Conservation (phyloP, 306 rosid genomes). For the Castanea mollissima region DNA sequence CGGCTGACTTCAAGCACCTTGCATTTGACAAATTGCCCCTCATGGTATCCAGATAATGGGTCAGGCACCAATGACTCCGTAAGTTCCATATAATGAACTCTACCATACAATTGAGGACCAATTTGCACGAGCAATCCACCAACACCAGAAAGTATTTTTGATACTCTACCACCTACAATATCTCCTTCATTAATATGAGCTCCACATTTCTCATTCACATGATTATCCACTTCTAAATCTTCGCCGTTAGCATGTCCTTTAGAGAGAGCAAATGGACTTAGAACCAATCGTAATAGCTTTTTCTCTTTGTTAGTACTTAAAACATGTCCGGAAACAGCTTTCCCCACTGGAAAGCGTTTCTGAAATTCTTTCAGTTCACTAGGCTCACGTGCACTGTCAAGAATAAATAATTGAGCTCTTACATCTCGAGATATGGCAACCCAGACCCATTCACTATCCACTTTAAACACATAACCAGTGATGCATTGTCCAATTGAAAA, state of each 20-base stretch:
- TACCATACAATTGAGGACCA: slow-evolving; percentile 69
- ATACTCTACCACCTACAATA: slow-evolving; percentile 69
- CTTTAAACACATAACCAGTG: slow-evolving; percentile 75
- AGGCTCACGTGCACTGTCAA: slow-evolving; percentile 78
- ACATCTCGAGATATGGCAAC: slow-evolving; percentile 62
- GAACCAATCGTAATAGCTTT: slow-evolving; percentile 62
- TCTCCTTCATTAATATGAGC: slow-evolving; percentile 63
- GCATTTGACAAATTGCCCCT: slow-evolving; percentile 85
- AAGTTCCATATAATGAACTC: slow-evolving; percentile 79
- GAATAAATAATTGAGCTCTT: slow-evolving; percentile 71
- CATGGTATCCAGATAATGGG: slow-evolving; percentile 76
- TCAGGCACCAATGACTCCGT: slow-evolving; percentile 59
- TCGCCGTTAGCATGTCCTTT: slow-evolving; percentile 19
- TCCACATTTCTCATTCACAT: slow-evolving; percentile 31
- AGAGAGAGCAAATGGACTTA: slow-evolving; percentile 29
- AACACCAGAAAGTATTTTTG: slow-evolving; percentile 72
- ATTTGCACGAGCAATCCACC: slow-evolving; percentile 84
- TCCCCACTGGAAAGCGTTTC: slow-evolving; percentile 63
- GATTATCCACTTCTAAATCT: slow-evolving; percentile 27
- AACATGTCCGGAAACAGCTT: slow-evolving; percentile 57
- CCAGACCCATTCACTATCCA: slow-evolving; percentile 84
- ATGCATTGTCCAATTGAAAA: slow-evolving; percentile 61
- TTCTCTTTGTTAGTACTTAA: slow-evolving; percentile 55
- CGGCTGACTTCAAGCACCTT: slow-evolving; percentile 60
- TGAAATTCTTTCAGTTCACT: slow-evolving; percentile 64